Conservation (phyloP, 2,329 filamentous ascomycete species). For the Talaromyces sp. region DNA sequence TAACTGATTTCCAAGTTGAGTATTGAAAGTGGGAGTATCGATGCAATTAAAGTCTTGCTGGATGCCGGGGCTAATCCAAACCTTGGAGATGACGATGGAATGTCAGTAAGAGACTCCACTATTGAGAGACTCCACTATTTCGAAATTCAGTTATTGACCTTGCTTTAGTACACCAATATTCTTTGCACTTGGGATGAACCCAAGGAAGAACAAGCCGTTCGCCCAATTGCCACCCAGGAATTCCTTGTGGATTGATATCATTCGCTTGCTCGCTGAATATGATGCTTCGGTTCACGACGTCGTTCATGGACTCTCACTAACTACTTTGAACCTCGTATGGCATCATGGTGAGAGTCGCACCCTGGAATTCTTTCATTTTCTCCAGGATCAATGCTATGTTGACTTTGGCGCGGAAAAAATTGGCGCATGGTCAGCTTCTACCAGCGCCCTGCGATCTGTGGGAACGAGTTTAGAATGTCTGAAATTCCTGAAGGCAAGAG, state of each 20-base stretch:
- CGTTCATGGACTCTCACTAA: background rate
- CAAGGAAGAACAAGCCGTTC: background rate
- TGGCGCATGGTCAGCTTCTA: background rate
- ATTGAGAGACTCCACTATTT: background rate
- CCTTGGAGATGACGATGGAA: conserved; percentile 2
- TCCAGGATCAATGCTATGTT: conserved; percentile 2
- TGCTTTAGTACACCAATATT: background rate
- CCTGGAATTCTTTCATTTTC: background rate
- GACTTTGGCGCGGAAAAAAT: background rate
- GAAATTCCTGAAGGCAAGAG: background rate
- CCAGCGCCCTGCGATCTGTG: background rate
- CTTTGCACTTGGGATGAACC: conserved; percentile 2
- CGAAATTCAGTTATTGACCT: background rate
- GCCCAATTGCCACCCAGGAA: background rate
- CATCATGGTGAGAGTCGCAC: background rate
- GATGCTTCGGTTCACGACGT: background rate
- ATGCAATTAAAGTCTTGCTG: background rate
- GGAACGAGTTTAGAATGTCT: background rate
- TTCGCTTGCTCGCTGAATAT: background rate
- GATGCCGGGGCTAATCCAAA: background rate
- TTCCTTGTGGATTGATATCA: background rate
- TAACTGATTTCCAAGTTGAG: background rate
- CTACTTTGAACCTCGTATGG: background rate
- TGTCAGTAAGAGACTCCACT: too few relatives aligned
- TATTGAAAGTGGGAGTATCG: background rate